These are phyloP conservation scores for Nakazawaea populi DNA, from an alignment of 805 yeast species.

Conservation along the genomic window DNA sequence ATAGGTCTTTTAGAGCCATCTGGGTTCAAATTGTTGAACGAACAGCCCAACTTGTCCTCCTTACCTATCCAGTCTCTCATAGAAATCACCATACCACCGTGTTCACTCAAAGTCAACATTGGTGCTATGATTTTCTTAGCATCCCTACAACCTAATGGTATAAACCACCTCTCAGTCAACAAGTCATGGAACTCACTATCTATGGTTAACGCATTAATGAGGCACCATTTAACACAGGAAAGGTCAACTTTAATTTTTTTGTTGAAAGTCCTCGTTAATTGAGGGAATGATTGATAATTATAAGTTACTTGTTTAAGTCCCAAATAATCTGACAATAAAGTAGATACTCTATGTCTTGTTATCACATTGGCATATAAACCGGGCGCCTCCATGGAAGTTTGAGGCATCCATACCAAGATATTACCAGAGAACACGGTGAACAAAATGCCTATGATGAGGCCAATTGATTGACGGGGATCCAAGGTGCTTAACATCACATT, in stretches of 20 bases:
- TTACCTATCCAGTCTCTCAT: constrained; percentile 87
- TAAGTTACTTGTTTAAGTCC: constrained; percentile 87
- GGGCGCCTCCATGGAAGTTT: constrained; percentile 63
- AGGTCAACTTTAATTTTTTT: constrained; percentile 72
- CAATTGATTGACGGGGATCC: constrained; percentile 76
- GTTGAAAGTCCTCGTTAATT: constrained; percentile 72
- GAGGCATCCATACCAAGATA: constrained; percentile 66
- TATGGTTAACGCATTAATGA: constrained; percentile 81
- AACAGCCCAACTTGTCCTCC: constrained; percentile 54
- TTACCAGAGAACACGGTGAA: constrained; percentile 85
- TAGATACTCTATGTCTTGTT: constrained; percentile 62
- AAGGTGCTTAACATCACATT: constrained; percentile 58
- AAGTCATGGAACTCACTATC: constrained; percentile 92
- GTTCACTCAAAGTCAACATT: constrained; percentile 80
- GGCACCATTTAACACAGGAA: constrained; percentile 79
- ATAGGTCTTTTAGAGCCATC: constrained; percentile 28
- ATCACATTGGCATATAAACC: constrained; percentile 84
- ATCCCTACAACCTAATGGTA: constrained; percentile 79
- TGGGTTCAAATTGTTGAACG: constrained; percentile 30
- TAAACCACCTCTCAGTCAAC: constrained; percentile 81
- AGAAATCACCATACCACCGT: constrained; percentile 93
- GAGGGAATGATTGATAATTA: constrained; percentile 88
- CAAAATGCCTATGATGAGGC: constrained; percentile 75
- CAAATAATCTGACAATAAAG: constrained; percentile 79
- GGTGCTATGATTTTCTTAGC: constrained; percentile 82